Conservation (phyloP, 495 filamentous ascomycete species). For the Aspergillus haitiensis region DNA sequence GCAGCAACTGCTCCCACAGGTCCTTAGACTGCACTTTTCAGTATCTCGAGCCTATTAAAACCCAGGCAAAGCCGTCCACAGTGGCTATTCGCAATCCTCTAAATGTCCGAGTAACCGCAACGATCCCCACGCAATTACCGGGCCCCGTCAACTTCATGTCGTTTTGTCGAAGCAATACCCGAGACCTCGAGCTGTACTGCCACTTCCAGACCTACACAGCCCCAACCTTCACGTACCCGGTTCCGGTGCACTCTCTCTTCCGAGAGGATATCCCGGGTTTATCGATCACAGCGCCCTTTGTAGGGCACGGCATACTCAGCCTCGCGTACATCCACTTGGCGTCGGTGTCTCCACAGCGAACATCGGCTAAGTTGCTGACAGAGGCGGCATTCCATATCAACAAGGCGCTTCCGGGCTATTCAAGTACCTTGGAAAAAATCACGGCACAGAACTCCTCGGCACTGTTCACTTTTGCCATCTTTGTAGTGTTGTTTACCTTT, state of each 20-base stretch:
- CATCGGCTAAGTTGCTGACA: neutral
- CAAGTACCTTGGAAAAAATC: neutral
- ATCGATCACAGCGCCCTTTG: slow-evolving; percentile 1
- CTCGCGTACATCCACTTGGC: slow-evolving; percentile 13
- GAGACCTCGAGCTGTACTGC: slow-evolving; percentile 13
- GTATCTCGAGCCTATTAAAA: neutral
- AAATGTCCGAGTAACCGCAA: neutral
- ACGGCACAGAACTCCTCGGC: slow-evolving; percentile 4
- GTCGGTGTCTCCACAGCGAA: neutral
- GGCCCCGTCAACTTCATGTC: neutral
- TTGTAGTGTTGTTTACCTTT: slow-evolving; percentile 4
- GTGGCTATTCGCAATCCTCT: neutral
- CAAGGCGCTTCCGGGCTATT: slow-evolving; percentile 9
- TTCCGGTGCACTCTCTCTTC: neutral
- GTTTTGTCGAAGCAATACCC: slow-evolving; percentile 10
- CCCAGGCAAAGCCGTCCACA: neutral
- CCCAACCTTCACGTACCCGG: neutral
- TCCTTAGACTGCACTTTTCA: slow-evolving; percentile 7
- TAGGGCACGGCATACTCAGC: slow-evolving; percentile 10
- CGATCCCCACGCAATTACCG: neutral
- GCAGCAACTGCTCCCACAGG: slow-evolving; percentile 7
- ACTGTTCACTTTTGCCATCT: slow-evolving; percentile 11
- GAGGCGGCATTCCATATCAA: slow-evolving; percentile 12
- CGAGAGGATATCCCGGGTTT: slow-evolving; percentile 5
- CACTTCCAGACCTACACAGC: slow-evolving; percentile 14